Conservation (phyloP, 306 rosid genomes). For the Ormosia emarginata region DNA sequence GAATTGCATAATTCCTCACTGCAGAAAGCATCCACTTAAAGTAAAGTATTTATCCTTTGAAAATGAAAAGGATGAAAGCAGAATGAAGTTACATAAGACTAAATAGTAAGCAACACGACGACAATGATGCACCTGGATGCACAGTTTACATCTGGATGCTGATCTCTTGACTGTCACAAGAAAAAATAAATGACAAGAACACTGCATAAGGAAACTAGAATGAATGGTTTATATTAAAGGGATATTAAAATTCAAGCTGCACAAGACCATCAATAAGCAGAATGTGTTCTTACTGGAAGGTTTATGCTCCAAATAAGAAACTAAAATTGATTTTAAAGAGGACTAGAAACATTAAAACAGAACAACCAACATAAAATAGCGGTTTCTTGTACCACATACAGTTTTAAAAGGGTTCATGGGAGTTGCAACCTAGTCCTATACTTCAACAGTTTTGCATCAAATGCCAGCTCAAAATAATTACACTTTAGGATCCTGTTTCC, state of each 20-base stretch:
- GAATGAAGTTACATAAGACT: not conserved
- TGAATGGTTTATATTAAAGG: not conserved
- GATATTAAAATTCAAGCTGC: not conserved
- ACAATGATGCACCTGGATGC: slow-evolving; percentile 22
- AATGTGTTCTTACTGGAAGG: not conserved
- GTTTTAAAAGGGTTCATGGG: not conserved
- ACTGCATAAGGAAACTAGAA: not conserved
- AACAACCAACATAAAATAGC: not conserved
- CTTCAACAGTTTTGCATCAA: not conserved
- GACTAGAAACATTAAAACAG: not conserved
- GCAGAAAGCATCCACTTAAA: slow-evolving; percentile 10
- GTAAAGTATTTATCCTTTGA: not conserved
- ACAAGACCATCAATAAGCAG: not conserved
- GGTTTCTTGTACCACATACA: not conserved
- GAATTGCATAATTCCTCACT: slow-evolving; percentile 3
- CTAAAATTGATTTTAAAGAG: not conserved
- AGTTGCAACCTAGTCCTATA: not conserved
- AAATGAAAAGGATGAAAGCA: not conserved
- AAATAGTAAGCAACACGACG: not conserved
- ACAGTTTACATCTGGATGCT: slow-evolving; percentile 10
- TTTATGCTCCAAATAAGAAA: not conserved
- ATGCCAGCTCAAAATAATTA: not conserved
- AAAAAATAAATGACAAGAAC: not conserved
- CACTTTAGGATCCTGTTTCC: not conserved
- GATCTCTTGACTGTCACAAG: slow-evolving; percentile 22